Conservation (phyloP, 495 filamentous ascomycete species). For the Aspergillus diversus region DNA sequence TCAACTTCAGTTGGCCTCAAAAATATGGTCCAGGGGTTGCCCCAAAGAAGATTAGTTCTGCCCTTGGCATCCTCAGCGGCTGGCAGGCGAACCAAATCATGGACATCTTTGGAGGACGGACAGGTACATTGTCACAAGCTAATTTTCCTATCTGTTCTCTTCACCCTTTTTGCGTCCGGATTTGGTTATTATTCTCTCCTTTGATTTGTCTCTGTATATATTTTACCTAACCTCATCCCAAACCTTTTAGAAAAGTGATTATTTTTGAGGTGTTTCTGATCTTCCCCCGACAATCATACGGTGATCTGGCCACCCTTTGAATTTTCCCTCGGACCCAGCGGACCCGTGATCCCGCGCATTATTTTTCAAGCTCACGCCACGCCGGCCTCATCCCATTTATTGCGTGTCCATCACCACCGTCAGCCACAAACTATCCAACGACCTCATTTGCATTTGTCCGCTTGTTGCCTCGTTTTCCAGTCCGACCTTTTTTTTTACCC, state of each 20-base stretch:
- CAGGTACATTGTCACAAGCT: neutral
- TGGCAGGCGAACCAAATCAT: neutral
- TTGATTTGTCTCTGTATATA: neutral
- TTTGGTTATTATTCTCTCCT: neutral
- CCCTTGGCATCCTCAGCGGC: neutral
- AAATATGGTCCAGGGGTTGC: neutral
- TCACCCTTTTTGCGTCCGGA: no score
- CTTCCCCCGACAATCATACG: neutral
- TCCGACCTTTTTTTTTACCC: neutral
- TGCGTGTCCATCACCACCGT: conserved; percentile 17
- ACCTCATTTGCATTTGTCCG: conserved; percentile 13
- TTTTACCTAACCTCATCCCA: neutral
- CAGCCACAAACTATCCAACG: conserved; percentile 14
- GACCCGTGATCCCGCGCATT: conserved; percentile 24
- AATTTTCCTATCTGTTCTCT: neutral
- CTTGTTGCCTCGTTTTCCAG: conserved; percentile 11
- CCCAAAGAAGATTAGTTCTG: conserved; percentile 3
- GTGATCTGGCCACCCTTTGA: conserved; percentile 7
- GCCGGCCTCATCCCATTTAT: conserved; percentile 23
- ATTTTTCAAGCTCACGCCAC: conserved; percentile 34
- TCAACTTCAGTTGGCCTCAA: neutral
- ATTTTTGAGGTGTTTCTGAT: neutral
- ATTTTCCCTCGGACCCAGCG: conserved; percentile 25
- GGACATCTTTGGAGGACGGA: neutral
- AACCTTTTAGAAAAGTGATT: neutral